Conservation (phyloP, 768 basidiomycete genomes). For the Rickenella mellea region DNA sequence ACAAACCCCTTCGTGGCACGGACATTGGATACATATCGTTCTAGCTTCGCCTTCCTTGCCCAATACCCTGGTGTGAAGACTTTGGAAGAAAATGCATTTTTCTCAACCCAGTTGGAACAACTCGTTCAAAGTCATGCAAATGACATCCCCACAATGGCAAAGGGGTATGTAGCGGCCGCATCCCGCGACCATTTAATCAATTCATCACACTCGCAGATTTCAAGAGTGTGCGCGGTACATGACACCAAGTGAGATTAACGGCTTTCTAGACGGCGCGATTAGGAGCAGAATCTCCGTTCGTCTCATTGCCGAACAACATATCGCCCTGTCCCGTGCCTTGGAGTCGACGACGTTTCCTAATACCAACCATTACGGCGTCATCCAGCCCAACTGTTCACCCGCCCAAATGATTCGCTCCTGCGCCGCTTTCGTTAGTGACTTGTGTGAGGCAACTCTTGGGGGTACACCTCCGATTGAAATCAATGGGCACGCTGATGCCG, state of each 20-base stretch:
- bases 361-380: conserved; percentile 54
- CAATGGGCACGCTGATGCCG: conserved; percentile 60
- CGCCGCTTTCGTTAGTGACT: conserved; percentile 71
- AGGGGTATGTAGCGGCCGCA: conserved; percentile 64
- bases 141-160: conserved; percentile 86
- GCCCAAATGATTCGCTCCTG: conserved; percentile 69
- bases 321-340: conserved; percentile 68
- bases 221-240: conserved; percentile 82
- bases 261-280: conserved; percentile 77
- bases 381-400: conserved; percentile 67
- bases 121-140: conserved; percentile 74
- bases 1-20: conserved; percentile 81
- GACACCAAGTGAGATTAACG: conserved; percentile 67
- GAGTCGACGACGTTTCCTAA: conserved; percentile 25
- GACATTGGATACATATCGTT: conserved; percentile 56
- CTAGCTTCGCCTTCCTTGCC: conserved; percentile 62
- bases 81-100: conserved; percentile 59
- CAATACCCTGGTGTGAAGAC: conserved; percentile 55
- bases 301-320: conserved; percentile 86
- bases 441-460: conserved; percentile 81
- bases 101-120: conserved; percentile 57
- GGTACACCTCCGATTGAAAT: conserved; percentile 55
- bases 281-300: conserved; percentile 82
- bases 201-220: conserved; percentile 52
- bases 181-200: conserved; percentile 1